Evolutionary conservation across 2,329 filamentous ascomycete species (phyloP).

Genomic region (Phoma sp.): DNA sequence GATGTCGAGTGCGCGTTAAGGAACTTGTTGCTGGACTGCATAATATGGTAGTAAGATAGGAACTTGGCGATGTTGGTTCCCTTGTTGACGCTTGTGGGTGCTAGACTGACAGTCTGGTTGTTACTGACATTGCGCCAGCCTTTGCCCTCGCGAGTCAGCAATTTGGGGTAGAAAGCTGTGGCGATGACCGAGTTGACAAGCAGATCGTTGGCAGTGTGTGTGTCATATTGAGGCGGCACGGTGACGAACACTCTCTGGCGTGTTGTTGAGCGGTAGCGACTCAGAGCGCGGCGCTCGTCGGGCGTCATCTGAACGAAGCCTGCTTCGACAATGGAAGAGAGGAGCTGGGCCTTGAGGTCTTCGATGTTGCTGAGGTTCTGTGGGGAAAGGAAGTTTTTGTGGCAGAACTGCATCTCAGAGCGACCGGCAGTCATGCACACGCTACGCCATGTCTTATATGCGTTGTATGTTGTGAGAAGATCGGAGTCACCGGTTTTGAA

Average conservation of each 20-base stretch:
- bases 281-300: constrained; percentile 73
- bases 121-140: constrained; percentile 91
- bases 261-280: constrained; percentile 69
- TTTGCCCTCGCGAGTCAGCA: constrained; percentile 82
- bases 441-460: constrained; percentile 86
- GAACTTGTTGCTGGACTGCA: constrained; percentile 83
- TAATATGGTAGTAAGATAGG: constrained; percentile 95
- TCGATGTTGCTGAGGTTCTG: constrained; percentile 92
- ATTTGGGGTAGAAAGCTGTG: constrained; percentile 94
- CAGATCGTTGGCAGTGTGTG: constrained; percentile 79
- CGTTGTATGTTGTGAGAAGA: constrained; percentile 90
- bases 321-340: constrained; percentile 83
- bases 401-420: constrained; percentile 88
- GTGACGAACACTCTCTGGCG: constrained; percentile 79
- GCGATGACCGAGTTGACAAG: constrained; percentile 83
- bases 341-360: constrained; percentile 89
- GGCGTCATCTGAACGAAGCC: constrained; percentile 78
- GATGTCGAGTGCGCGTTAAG: constrained; percentile 80
- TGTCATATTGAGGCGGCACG: constrained; percentile 76
- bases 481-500: constrained; percentile 91
- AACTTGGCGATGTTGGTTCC: constrained; percentile 67
- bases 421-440: constrained; percentile 73
- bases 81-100: constrained; percentile 89
- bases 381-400: constrained; percentile 90
- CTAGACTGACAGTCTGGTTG: constrained; percentile 86